phyloP scores from a whole-genome alignment of 768 basidiomycete genomes.

The Suillus sp. region DNA sequence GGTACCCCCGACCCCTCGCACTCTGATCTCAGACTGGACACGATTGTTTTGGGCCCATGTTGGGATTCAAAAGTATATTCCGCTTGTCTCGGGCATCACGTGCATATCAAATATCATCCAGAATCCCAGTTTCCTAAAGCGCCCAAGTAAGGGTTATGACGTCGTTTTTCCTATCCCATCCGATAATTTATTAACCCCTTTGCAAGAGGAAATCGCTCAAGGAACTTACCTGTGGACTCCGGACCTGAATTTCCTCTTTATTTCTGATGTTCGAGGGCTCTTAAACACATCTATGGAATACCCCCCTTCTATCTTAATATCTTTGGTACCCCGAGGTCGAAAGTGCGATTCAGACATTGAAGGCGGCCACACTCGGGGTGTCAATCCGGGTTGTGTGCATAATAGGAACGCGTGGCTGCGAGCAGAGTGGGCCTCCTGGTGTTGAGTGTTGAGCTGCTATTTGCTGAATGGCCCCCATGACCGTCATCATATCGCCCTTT shows the following conservation, averaged over 20 bases:
- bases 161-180: not conserved
- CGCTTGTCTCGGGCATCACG: not conserved
- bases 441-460: not conserved
- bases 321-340: not conserved
- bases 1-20: not conserved
- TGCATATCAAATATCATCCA: not conserved
- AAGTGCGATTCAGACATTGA: not conserved
- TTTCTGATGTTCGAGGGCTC: not conserved
- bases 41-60: not conserved
- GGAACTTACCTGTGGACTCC: slow-evolving; percentile 1
- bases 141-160: not conserved
- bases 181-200: not conserved
- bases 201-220: not conserved
- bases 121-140: not conserved
- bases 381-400: not conserved
- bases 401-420: not conserved
- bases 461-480: not conserved
- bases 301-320: not conserved
- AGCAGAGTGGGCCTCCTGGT: not conserved
- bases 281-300: not conserved
- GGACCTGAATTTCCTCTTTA: not conserved
- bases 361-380: not conserved
- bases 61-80: not conserved
- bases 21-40: not conserved
- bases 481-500: not conserved